These are phyloP conservation scores for Emericellopsis atlantica DNA, from an alignment of 2,329 filamentous ascomycete genomes.

Conservation along the genomic window DNA sequence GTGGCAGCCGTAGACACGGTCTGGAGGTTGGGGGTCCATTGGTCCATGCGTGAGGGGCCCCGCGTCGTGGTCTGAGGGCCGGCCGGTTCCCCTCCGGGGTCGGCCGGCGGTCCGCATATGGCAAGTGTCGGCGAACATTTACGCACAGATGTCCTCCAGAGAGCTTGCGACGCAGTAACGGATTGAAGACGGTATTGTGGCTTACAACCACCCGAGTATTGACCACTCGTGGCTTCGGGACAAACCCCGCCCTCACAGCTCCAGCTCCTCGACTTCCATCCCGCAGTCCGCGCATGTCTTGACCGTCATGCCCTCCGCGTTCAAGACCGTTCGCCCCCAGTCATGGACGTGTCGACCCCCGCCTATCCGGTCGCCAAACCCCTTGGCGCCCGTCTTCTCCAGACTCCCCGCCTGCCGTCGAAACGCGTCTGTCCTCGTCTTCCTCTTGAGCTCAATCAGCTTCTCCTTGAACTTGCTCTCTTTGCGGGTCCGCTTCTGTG, in stretches of 20 bases:
- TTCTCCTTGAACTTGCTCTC: slow-evolving; percentile 88
- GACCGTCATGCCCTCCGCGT: slow-evolving; percentile 59
- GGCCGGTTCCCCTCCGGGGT: too few species aligned
- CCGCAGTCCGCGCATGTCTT: slow-evolving; percentile 70
- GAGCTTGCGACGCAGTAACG: too few species aligned
- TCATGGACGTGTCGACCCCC: slow-evolving; percentile 74
- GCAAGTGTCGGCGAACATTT: too few species aligned
- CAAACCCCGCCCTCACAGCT: slow-evolving; percentile 33
- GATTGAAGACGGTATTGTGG: too few species aligned
- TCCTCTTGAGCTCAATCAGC: slow-evolving; percentile 80
- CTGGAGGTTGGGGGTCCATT: too few species aligned
- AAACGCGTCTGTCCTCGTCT: slow-evolving; percentile 84
- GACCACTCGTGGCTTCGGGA: too few species aligned
- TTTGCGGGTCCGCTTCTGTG: slow-evolving; percentile 72
- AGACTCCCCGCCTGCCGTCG: slow-evolving; percentile 54
- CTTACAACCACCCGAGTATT: too few species aligned
- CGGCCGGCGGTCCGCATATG: too few species aligned
- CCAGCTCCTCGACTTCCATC: slow-evolving; percentile 68
- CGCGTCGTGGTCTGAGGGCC: too few species aligned
- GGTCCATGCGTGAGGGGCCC: too few species aligned
- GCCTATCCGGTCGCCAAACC: slow-evolving; percentile 68
- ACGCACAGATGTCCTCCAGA: too few species aligned
- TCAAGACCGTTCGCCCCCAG: slow-evolving; percentile 62
- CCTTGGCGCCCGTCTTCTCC: slow-evolving; percentile 35
- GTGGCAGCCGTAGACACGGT: too few species aligned